phyloP scores from a whole-genome alignment of 2,329 filamentous ascomycete species.

The Neofusicoccum laricinum region DNA sequence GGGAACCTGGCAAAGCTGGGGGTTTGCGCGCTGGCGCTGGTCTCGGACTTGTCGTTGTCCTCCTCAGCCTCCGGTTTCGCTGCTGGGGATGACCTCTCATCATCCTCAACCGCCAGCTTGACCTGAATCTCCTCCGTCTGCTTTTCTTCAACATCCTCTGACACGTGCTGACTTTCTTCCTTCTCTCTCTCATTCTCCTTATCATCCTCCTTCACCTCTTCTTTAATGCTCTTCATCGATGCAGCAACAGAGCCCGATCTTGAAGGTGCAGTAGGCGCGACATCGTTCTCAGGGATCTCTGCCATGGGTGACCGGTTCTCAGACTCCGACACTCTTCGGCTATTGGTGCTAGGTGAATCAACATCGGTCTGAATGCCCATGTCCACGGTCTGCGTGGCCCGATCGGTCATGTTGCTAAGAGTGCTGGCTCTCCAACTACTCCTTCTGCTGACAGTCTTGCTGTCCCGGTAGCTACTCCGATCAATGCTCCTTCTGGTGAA shows the following conservation, averaged over 20 bases:
- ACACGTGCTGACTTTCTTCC: background rate
- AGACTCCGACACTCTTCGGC: slow-evolving; percentile 12
- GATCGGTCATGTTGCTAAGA: slow-evolving; percentile 59
- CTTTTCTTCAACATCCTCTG: background rate
- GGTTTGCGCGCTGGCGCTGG: background rate
- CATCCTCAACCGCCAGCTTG: background rate
- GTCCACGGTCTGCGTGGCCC: slow-evolving; percentile 64
- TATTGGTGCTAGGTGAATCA: slow-evolving; percentile 27
- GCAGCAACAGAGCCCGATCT: background rate
- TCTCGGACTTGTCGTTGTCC: background rate
- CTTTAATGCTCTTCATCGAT: background rate
- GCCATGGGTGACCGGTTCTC: slow-evolving; percentile 26
- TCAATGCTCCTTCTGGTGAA: slow-evolving; percentile 66
- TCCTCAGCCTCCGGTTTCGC: background rate
- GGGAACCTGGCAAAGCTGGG: background rate
- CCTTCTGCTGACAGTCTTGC: slow-evolving; percentile 30
- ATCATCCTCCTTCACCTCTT: slow-evolving; percentile 17
- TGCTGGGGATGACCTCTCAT: background rate
- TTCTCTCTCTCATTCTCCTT: background rate
- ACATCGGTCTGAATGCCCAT: slow-evolving; percentile 61
- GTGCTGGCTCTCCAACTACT: slow-evolving; percentile 72
- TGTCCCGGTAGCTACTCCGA: slow-evolving; percentile 54
- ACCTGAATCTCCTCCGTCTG: background rate
- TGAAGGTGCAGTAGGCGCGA: background rate
- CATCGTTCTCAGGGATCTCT: slow-evolving; percentile 36